Evolutionary conservation across 768 basidiomycete species (phyloP), one percentile per base, ranked within the genome.

Genomic region (Trichaptum fuscoviolaceum): DNA sequence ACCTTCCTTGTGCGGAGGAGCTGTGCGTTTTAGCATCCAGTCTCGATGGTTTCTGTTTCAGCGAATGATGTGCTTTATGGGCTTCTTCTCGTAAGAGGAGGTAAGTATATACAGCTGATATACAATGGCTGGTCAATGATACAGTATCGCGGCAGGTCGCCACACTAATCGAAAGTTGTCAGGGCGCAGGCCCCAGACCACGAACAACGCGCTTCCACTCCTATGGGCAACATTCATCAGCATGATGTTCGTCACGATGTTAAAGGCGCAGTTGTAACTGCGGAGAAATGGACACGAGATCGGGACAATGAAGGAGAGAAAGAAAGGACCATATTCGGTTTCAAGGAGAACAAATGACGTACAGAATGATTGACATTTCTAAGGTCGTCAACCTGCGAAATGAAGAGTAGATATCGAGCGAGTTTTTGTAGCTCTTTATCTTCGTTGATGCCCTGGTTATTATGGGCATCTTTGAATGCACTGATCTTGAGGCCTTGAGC

Each of bases 401-500:
- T 84, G 66, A 88, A 84, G 12, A 88, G 69, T 74, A 94, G 79
- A 68, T 93, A 93, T 62, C 77, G 78, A 23, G 82, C 75, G n/a
- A 92, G 77, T 69, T 85, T 88, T 35, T 81, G 78, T 12, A 95
- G 79, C 70, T 93, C 92, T 58, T 85, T 81, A 74, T 95, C 90
- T 17, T 82, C 87, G 73, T 78, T 77, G 7, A 85, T 82, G 6
- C 73, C 73, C 70, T 86, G 84, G 10, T 79, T 74, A 9, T 88
- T 91, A 71, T 91, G 88, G 1, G 91, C 91, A 68, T 87, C 83
- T 75, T 89, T 91, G 81, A 91, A 96, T 0, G 94, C 85, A 26
- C 84, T 83, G 27, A 95, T 93, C 76, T 92, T 93, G 52, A 96
- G 80, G 6, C 93, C 94, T 76, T 92, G 87, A 58, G 81, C 82